Base-by-base conservation (phyloP, 331 rosid species). In the Malus hybrid region DNA sequence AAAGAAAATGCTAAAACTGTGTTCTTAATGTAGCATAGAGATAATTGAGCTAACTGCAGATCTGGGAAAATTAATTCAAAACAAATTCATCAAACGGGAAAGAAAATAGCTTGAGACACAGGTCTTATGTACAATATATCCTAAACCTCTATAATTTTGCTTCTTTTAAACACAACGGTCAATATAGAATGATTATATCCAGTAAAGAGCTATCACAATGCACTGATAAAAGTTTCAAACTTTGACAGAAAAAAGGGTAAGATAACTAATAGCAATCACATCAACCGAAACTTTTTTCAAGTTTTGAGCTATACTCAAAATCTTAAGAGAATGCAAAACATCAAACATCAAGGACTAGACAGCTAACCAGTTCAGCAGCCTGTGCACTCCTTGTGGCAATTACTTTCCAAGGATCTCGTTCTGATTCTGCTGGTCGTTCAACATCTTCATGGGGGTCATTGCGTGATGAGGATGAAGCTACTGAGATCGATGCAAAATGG, bases 291-390 rank as follows among this genome's bases (percentile, higher is more conserved):
- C 24, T 5, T 56, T 57, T 70, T 22, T 53, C 12, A 71, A 22
- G 19, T 9, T 28, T 61, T 39, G 58, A 26, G 20, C 57, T 61
- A 26, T 26, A 73, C 18, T 42, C 56, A 22, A 42, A 58, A 36
- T 26, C 39, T 58, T 16, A 60, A 60, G 62, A 8, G 20, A 18
- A 70, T 52, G 56, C 26, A 16, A 26, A 26, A 60, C 68, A 20
- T 73, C 57, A 93, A 62, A 89, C 68, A 79, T 87, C 90, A 80
- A 93, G 86, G 53, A 90, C 97, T 78, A 91, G 95, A 79, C 96
- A 93, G 74, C 98, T 89, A 71, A 91, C 91, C 73, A 93, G 84
- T 79, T 93, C 98, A 48, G 85, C 87, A 3, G 82, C 76, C 34
- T 82, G 91, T 58, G 89, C 83, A 72, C 82, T 86, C 72, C 86